These are phyloP conservation scores for Huntiella abstrusa DNA, from an alignment of 2,329 filamentous ascomycete genomes.

Conservation along the genomic window DNA sequence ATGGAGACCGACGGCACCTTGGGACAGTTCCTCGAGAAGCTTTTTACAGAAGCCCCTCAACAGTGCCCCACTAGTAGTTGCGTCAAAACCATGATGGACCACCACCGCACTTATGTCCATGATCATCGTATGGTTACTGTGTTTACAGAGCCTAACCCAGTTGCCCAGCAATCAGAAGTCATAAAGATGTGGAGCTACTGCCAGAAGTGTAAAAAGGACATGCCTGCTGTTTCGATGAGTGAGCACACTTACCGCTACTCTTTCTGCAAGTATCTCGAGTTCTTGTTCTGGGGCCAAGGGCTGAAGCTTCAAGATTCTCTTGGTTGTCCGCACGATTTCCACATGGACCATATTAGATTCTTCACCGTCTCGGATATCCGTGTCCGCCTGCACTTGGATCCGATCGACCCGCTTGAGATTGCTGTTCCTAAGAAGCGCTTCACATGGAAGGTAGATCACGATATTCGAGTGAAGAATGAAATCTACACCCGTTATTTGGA, in stretches of 20 bases:
- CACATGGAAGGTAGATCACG: slow-evolving; percentile 95
- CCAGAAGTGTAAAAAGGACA: slow-evolving; percentile 79
- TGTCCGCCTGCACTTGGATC: slow-evolving; percentile 79
- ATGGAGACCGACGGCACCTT: slow-evolving; percentile 78
- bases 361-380: slow-evolving; percentile 78
- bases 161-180: slow-evolving; percentile 30
- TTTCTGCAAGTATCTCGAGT: slow-evolving; percentile 92
- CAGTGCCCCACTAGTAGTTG: slow-evolving; percentile 70
- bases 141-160: slow-evolving; percentile 48
- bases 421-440: slow-evolving; percentile 77
- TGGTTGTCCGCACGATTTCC: slow-evolving; percentile 72
- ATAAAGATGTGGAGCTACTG: slow-evolving; percentile 98
- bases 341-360: slow-evolving; percentile 79
- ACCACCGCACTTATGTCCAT: slow-evolving; percentile 93
- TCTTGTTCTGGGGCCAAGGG: slow-evolving; percentile 86
- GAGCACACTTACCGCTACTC: slow-evolving; percentile 95
- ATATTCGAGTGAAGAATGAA: slow-evolving; percentile 82
- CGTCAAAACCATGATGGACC: slow-evolving; percentile 73
- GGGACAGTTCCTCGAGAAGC: slow-evolving; percentile 84
- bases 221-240: slow-evolving; percentile 78
- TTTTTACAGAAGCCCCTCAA: slow-evolving; percentile 59
- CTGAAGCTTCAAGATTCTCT: slow-evolving; percentile 54
- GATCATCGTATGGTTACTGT: slow-evolving; percentile 86
- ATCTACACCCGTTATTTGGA: slow-evolving; percentile 67
- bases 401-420: slow-evolving; percentile 82